Base-by-base conservation (phyloP, 2,329 filamentous ascomycete species). In the Fusarium chaquense region DNA sequence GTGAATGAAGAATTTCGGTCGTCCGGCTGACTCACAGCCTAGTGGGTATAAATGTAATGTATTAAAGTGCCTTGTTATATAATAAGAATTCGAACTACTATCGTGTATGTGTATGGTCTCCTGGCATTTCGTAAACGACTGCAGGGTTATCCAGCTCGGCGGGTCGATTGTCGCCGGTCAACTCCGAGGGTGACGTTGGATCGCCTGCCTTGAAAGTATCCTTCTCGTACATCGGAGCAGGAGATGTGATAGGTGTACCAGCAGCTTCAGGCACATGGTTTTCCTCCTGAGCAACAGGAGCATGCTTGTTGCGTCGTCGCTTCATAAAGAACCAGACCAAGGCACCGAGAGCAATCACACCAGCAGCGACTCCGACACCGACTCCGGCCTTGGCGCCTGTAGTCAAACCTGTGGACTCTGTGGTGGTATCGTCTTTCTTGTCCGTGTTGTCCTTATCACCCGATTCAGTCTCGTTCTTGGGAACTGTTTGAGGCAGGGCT, bases 341-440 rank as follows among this genome's bases (percentile, higher is more conserved):
- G 22, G 15, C 52, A 2, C 52, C 41, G 1, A 55, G 6, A 7
- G 52, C 52, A 55, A 55, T n/a, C 4, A n/a, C 52, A 2, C 52
- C 52, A 0, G 20, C 52, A 12, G 30, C 30, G 2, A 55, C 52
- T 11, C 52, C 52, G 11, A 47, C 22, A 2, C 40, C 52, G 1
- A 55, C n/a, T 30, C 52, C 52, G 10, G 52, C 52, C 30, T 55
- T 55, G 30, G 52, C 52, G 18, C 52, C 52, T 0, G 18, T 18
- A 10, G 30, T 47, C 10, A 55, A 15, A 3, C 32, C 52, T 18
- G 40, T 46, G 18, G 41, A 13, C 9, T 18, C 30, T 6, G 30
- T 3, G 10, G 20, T 7, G 18, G 10, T 26, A 12, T 36, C 18
- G 6, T 35, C 43, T 1, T 44, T 11, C 2, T 26, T n/a, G 5